Base-by-base conservation (phyloP, 2,329 filamentous ascomycete genomes). In the Cercospora sp. region DNA sequence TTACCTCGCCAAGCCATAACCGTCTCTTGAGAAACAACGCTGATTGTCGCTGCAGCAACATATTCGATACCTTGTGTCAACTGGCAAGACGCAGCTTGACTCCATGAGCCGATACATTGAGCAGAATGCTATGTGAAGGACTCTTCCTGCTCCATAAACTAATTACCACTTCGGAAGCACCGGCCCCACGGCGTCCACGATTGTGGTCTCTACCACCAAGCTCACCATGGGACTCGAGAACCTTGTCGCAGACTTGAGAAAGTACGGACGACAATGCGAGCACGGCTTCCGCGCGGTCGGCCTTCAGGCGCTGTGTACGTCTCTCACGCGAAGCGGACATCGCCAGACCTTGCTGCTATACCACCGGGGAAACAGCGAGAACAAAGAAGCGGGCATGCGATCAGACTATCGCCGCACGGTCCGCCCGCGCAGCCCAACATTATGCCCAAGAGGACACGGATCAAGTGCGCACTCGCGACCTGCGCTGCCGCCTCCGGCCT, bases 31-130 rank as follows among this genome's bases (percentile, higher is more conserved):
- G n/a, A 33, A 33, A 39, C 42, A 57, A 13, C 65, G 61, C 66
- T 76, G 60, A 75, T 63, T 9, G 16, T 28, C 7, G 7, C 20
- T 10, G 13, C 48, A 83, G 79, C 76, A 76, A 30, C 82, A 84
- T 65, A 84, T 85, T 65, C 77, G 83, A 55, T 85, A 84, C 67
- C 72, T 84, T 57, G 80, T 83, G 20, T 83, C 82, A 78, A 81
- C 78, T 18, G 83, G 83, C 13, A 84, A 83, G 75, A 84, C 83
- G 12, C 81, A 85, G 69, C 81, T 84, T 39, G 83, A 85, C 69
- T 78, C 79, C 13, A 83, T 85, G 81, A 81, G 79, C 60, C 72
- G 79, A 68, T 80, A 81, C 68, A 73, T 82, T 18, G 77, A 80
- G 60, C 78, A 72, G 36, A 67, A 71, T 63, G 65, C 63, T 16